phyloP scores from a whole-genome alignment of 495 filamentous ascomycete species.

The Jackrogersella multiformis region DNA sequence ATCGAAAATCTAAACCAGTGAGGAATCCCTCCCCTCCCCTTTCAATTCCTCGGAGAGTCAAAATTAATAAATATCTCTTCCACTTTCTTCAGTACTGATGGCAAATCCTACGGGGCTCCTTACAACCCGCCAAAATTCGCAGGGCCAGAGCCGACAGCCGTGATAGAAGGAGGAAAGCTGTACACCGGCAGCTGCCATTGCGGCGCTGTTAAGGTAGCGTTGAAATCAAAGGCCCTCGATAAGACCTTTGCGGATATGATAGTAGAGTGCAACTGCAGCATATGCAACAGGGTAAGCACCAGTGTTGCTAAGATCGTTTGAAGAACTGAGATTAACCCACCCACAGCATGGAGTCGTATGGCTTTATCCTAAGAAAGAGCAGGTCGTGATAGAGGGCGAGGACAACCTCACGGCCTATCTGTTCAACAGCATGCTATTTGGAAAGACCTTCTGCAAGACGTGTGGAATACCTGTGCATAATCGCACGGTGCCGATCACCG shows the following conservation, averaged over 20 bases:
- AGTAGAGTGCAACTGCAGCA: slow-evolving; percentile 57
- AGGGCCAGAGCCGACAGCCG: slow-evolving; percentile 51
- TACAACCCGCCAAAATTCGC: slow-evolving; percentile 50
- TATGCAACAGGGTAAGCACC: slow-evolving; percentile 51
- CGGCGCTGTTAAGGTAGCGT: slow-evolving; percentile 54
- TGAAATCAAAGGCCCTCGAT: slow-evolving; percentile 51
- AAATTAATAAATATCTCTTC: neutral
- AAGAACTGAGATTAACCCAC: slow-evolving; percentile 5
- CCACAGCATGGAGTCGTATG: slow-evolving; percentile 43
- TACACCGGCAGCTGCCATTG: slow-evolving; percentile 65
- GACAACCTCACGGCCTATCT: slow-evolving; percentile 51
- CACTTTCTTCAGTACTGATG: slow-evolving; percentile 50
- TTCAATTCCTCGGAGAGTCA: neutral
- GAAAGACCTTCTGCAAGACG: slow-evolving; percentile 56
- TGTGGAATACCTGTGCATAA: slow-evolving; percentile 53
- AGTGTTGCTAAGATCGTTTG: neutral
- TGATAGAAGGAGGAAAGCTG: slow-evolving; percentile 48
- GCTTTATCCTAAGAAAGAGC: slow-evolving; percentile 47
- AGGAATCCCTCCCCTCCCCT: slow-evolving; percentile 1
- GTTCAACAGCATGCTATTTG: slow-evolving; percentile 40
- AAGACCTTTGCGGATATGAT: slow-evolving; percentile 37
- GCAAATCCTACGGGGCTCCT: slow-evolving; percentile 34
- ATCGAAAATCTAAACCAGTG: slow-evolving; percentile 46
- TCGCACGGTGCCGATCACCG: neutral
- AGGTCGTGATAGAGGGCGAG: slow-evolving; percentile 46